Evolutionary conservation across 768 basidiomycete genomes (phyloP).

Genomic region (Auriscalpium vulgare): DNA sequence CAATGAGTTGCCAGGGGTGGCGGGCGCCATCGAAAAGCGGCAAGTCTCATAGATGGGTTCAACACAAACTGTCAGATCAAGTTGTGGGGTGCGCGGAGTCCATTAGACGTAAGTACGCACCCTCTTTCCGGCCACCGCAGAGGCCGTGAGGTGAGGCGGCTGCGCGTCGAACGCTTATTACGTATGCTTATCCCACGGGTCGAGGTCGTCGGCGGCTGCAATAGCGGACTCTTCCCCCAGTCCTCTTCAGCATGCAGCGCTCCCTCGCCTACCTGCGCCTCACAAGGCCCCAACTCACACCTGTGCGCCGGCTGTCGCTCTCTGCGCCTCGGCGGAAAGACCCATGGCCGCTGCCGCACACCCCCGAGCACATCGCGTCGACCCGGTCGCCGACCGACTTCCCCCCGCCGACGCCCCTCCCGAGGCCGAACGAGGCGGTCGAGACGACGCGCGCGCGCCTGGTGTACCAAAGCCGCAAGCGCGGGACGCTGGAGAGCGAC

Average conservation of each 20-base stretch:
- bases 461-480: constrained; percentile 89
- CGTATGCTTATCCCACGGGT: too few relatives aligned
- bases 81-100: too few relatives aligned
- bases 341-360: constrained; percentile 74
- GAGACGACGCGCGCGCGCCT: constrained; percentile 74
- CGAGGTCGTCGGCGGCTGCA: too few relatives aligned
- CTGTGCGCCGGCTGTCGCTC: background rate
- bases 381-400: constrained; percentile 44
- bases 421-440: constrained; percentile 61
- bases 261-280: background rate
- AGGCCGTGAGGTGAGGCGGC: too few relatives aligned
- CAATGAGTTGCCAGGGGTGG: too few relatives aligned
- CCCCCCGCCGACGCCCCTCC: constrained; percentile 53
- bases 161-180: too few relatives aligned
- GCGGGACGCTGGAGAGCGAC: constrained; percentile 92
- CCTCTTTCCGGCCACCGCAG: too few relatives aligned
- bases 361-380: constrained; percentile 63
- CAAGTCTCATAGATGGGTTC: too few relatives aligned
- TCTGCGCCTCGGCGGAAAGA: constrained; percentile 26
- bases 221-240: too few relatives aligned
- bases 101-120: too few relatives aligned
- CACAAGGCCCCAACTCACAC: background rate
- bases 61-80: too few relatives aligned
- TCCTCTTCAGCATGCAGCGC: background rate
- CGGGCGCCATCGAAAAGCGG: too few relatives aligned